These are phyloP conservation scores for Phaeosphaeriaceae sp. DNA, from an alignment of 2,329 filamentous ascomycete genomes.

Conservation along the genomic window DNA sequence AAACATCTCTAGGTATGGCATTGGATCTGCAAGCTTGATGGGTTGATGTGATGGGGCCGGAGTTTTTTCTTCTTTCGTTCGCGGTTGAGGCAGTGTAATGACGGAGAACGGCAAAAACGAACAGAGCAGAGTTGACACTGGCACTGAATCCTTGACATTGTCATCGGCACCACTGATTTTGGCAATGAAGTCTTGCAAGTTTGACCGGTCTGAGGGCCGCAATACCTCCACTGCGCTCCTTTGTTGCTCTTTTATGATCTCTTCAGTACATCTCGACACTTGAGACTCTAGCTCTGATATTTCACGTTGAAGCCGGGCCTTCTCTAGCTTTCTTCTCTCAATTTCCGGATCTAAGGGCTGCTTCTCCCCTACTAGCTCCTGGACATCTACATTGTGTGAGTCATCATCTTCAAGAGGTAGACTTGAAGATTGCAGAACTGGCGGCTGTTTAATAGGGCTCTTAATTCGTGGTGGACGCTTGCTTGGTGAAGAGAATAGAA, in stretches of 20 bases:
- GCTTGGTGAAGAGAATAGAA: constrained; percentile 41
- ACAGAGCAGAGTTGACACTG: constrained; percentile 45
- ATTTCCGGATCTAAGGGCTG: constrained; percentile 28
- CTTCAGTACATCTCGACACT: constrained; percentile 34
- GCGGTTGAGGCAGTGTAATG: constrained; percentile 32
- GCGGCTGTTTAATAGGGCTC: constrained; percentile 15
- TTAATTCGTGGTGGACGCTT: constrained; percentile 34
- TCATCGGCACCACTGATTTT: constrained; percentile 22
- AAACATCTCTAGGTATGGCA: constrained; percentile 74
- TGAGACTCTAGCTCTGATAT: constrained; percentile 41
- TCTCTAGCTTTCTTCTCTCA: constrained; percentile 40
- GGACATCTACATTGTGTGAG: constrained; percentile 1
- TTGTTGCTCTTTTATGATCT: constrained; percentile 36
- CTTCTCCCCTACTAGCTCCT: constrained; percentile 6
- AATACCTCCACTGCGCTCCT: constrained; percentile 17
- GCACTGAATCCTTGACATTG: constrained; percentile 26
- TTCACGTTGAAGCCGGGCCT: constrained; percentile 33
- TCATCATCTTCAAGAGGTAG: constrained; percentile 17
- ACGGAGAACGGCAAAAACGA: constrained; percentile 50
- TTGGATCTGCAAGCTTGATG: constrained; percentile 67
- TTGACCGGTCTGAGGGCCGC: constrained; percentile 26
- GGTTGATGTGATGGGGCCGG: constrained; percentile 67
- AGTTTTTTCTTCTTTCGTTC: constrained; percentile 33
- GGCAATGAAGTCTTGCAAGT: constrained; percentile 26
- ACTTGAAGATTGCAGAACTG: constrained; percentile 18